Percentiles rank a stretch among this genome's conserved stretches.
These are phyloP conservation scores for Chrysophaeum taylorii DNA, from an alignment of 352 stramenopile genomes.

Conservation along the genomic window DNA sequence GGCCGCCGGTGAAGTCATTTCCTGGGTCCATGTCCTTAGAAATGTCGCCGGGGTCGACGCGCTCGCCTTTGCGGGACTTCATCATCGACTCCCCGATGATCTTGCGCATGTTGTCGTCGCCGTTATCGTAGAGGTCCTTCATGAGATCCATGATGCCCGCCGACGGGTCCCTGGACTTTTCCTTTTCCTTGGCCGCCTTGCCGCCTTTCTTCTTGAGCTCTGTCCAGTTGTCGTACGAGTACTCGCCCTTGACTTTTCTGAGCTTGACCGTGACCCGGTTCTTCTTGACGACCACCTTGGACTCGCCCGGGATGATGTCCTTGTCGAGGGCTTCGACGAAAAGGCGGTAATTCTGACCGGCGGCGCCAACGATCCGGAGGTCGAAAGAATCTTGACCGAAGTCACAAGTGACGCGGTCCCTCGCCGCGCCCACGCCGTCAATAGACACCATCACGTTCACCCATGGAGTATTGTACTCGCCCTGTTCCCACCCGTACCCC, in stretches of 20 bases:
- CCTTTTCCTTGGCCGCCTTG: slow-evolving; percentile 23
- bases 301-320: slow-evolving; percentile 54
- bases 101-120: slow-evolving; percentile 63
- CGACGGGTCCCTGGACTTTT: slow-evolving; percentile 33
- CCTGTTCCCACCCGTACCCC: slow-evolving; percentile 21
- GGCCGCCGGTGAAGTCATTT: too few species aligned
- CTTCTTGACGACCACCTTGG: slow-evolving; percentile 45
- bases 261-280: slow-evolving; percentile 54
- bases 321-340: slow-evolving; percentile 63
- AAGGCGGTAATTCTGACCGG: slow-evolving; percentile 55
- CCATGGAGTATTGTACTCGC: slow-evolving; percentile 52
- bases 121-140: slow-evolving; percentile 71
- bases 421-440: slow-evolving; percentile 41
- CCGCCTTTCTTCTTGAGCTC: slow-evolving; percentile 38
- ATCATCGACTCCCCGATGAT: slow-evolving; percentile 42
- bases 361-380: slow-evolving; percentile 41
- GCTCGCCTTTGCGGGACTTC: slow-evolving; percentile 18
- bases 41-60: neutral
- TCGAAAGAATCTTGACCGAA: slow-evolving; percentile 51
- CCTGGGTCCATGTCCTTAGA: too few species aligned
- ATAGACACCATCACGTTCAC: slow-evolving; percentile 61
- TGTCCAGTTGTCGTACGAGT: slow-evolving; percentile 56
- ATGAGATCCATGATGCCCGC: slow-evolving; percentile 66
- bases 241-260: slow-evolving; percentile 41
- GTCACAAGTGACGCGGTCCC: slow-evolving; percentile 48